A percentile compares a stretch with the other conserved stretches of the same genome.
Conservation (phyloP, 305 asterid genomes). For the Fraxinus dipetala region DNA sequence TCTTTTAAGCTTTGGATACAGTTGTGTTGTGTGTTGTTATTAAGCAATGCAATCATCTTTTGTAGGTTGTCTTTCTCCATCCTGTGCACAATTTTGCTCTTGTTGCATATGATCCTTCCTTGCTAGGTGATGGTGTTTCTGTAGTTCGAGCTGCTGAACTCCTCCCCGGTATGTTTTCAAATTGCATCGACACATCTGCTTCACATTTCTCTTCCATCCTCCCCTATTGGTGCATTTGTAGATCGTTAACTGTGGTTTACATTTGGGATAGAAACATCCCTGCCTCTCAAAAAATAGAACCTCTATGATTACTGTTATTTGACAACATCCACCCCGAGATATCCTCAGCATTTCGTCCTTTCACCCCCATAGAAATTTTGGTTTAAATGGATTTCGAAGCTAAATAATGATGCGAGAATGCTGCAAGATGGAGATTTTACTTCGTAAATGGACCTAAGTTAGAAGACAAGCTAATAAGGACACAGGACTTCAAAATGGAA, state of each 20-base stretch:
- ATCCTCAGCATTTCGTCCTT: neutral
- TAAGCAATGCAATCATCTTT: conserved; percentile 25
- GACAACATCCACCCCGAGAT: neutral
- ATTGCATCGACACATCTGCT: conserved; percentile 15
- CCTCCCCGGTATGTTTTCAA: conserved; percentile 69
- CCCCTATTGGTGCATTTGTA: neutral
- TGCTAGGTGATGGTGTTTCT: conserved; percentile 83
- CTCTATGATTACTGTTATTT: neutral
- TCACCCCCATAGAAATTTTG: neutral
- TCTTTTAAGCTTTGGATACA: conserved; percentile 20
- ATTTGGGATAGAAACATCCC: neutral
- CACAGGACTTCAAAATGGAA: neutral
- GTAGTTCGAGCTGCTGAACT: conserved; percentile 95
- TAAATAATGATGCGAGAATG: neutral
- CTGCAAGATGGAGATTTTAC: conserved; percentile 5
- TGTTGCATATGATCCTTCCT: conserved; percentile 92
- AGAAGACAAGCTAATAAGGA: neutral
- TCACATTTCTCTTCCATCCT: neutral
- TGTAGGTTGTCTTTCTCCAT: conserved; percentile 95
- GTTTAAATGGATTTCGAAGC: conserved; percentile 4
- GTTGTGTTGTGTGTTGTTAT: conserved; percentile 15
- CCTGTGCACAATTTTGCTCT: conserved; percentile 97
- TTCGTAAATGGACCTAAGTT: neutral
- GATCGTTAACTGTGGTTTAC: neutral
- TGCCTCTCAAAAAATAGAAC: neutral